Base-by-base conservation (phyloP, 805 yeast genomes). In the Candida piceae region DNA sequence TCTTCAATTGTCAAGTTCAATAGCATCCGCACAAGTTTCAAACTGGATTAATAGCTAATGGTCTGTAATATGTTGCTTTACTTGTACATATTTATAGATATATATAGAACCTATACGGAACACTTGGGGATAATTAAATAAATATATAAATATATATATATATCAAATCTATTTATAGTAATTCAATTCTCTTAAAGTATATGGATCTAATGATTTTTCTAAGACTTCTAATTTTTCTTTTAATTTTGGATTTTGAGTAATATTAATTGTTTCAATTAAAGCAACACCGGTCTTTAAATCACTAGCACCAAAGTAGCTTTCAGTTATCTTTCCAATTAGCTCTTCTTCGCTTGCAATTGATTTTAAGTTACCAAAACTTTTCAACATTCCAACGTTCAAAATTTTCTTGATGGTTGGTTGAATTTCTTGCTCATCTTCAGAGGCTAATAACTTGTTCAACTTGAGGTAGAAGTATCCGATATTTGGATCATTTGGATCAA, bases 1-100 rank as follows among this genome's bases (percentile, higher is more conserved):
- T 9, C 52, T 80, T 32, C 63, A 72, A 44, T 66, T 78, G 58
- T 71, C 81, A 1, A 68, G 78, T 16, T 61, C 76, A 20, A 67
- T 79, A 8, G 87, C 55, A 9, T 48, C 53, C 31, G 42, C 44
- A 10, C 57, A 53, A 33, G 49, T 55, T n/a, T 57, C 51, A 26
- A 48, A 51, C 25, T 56, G 61, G 61, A 46, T 56, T 31, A 55
- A 50, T 24, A 41, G 42, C 29, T 38, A 33, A 42, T 16, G 8
- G 5, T 17, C n/a, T n/a, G n/a, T n/a, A n/a, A n/a, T n/a, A n/a
- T n/a, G n/a, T n/a, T n/a, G n/a, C n/a, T n/a, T n/a, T n/a, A n/a
- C n/a, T n/a, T n/a, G n/a, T n/a, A n/a, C n/a, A n/a, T n/a, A n/a
- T n/a, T n/a, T n/a, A n/a, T n/a, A n/a, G n/a, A n/a, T n/a, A n/a